Percentiles rank a stretch among this genome's conserved stretches.
Evolutionary conservation across 805 yeast genomes (phyloP).

Genomic region (Sporopachydermia lactativora): DNA sequence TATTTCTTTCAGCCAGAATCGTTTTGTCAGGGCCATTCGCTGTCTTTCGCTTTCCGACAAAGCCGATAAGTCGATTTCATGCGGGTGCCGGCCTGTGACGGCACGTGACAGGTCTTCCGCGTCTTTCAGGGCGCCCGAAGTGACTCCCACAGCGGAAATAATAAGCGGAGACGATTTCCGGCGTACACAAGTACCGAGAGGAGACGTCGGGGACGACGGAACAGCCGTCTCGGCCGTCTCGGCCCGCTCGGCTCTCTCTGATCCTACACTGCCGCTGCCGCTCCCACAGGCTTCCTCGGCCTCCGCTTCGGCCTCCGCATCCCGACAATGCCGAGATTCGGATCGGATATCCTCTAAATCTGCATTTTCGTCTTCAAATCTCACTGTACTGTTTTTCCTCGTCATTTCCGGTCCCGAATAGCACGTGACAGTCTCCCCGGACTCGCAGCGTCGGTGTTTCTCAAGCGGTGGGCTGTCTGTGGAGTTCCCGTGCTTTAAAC

Average conservation of each 20-base stretch:
- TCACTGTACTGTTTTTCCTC: background rate
- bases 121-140: background rate
- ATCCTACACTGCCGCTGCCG: too few species aligned
- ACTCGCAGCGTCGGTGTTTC: background rate
- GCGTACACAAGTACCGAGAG: background rate
- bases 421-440: background rate
- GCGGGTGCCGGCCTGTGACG: background rate
- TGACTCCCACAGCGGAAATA: background rate
- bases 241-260: background rate
- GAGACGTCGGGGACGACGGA: background rate
- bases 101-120: background rate
- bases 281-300: too few species aligned
- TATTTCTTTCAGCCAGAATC: conserved; percentile 19
- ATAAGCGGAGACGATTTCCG: background rate
- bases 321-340: too few species aligned
- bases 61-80: background rate
- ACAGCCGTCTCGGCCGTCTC: background rate
- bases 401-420: background rate
- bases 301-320: too few species aligned
- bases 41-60: conserved; percentile 2
- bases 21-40: conserved; percentile 10
- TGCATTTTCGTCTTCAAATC: background rate
- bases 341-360: too few species aligned
- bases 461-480: background rate
- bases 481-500: background rate